Evolutionary conservation across 495 filamentous ascomycete species (phyloP).

Genomic region (Aspergillus indologenus): DNA sequence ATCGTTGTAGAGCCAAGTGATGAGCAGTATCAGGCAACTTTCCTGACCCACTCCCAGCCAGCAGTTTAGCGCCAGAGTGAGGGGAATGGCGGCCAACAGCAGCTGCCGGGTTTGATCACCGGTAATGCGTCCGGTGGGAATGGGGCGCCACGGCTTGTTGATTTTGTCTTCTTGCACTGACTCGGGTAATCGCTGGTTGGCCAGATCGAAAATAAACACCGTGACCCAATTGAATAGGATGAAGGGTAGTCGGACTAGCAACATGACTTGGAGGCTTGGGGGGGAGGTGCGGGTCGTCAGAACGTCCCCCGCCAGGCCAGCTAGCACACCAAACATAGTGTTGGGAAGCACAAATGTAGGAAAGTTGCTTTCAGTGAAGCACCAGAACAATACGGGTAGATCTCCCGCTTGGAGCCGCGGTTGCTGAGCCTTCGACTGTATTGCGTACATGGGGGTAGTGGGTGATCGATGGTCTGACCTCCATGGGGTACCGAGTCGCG

Average conservation of each 20-base stretch:
- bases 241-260: constrained; percentile 16
- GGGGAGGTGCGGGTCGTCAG: neutral
- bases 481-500: too few species aligned
- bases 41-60: constrained; percentile 35
- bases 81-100: constrained; percentile 35
- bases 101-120: constrained; percentile 31
- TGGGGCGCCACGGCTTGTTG: constrained; percentile 40
- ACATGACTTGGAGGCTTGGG: constrained; percentile 2
- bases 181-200: constrained; percentile 29
- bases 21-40: constrained; percentile 30
- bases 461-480: too few species aligned
- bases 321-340: constrained; percentile 12
- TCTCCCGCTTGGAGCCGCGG: too few species aligned
- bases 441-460: too few species aligned
- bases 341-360: constrained; percentile 21
- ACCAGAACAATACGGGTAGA: too few species aligned
- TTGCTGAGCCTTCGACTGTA: too few species aligned
- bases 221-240: constrained; percentile 33
- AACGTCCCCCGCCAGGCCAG: neutral
- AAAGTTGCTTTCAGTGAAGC: constrained; percentile 24
- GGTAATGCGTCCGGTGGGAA: constrained; percentile 40
- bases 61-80: constrained; percentile 27
- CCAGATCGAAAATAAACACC: constrained; percentile 30
- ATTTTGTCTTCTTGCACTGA: constrained; percentile 31
- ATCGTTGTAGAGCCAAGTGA: constrained; percentile 56